These are phyloP conservation scores for Rhizopogon vesiculosus DNA, from an alignment of 768 basidiomycete genomes.

Conservation along the genomic window DNA sequence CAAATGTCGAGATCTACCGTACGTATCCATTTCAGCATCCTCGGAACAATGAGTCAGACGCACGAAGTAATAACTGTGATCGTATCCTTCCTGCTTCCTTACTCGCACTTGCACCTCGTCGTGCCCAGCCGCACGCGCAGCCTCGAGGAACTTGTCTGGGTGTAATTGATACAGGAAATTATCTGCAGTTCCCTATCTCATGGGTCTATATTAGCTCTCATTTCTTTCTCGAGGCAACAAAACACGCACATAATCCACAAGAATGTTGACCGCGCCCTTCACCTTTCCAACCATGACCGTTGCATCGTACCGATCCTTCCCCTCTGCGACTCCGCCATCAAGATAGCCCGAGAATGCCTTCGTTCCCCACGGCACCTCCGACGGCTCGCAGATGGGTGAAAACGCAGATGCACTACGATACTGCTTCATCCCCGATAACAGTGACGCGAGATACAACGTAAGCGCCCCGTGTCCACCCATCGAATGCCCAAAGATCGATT, in stretches of 20 bases:
- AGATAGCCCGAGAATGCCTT: slow-evolving; percentile 91
- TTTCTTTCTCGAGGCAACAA: background rate
- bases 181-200: slow-evolving; percentile 66
- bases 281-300: slow-evolving; percentile 69
- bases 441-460: slow-evolving; percentile 78
- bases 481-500: slow-evolving; percentile 93
- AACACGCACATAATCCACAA: slow-evolving; percentile 77
- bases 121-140: slow-evolving; percentile 69
- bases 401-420: slow-evolving; percentile 91
- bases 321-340: slow-evolving; percentile 71
- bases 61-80: slow-evolving; percentile 89
- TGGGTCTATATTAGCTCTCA: background rate
- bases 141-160: slow-evolving; percentile 83
- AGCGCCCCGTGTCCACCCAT: slow-evolving; percentile 98
- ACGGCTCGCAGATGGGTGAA: slow-evolving; percentile 81
- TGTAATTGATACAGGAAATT: slow-evolving; percentile 85
- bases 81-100: slow-evolving; percentile 77
- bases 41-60: slow-evolving; percentile 16
- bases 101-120: slow-evolving; percentile 75
- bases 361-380: slow-evolving; percentile 83
- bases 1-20: slow-evolving; percentile 81
- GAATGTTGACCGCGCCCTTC: slow-evolving; percentile 65
- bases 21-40: slow-evolving; percentile 1
- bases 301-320: slow-evolving; percentile 71
- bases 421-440: slow-evolving; percentile 43